These are phyloP conservation scores for Helichrysum umbraculigerum DNA, from an alignment of 129 eudicot genomes.

Conservation along the genomic window DNA sequence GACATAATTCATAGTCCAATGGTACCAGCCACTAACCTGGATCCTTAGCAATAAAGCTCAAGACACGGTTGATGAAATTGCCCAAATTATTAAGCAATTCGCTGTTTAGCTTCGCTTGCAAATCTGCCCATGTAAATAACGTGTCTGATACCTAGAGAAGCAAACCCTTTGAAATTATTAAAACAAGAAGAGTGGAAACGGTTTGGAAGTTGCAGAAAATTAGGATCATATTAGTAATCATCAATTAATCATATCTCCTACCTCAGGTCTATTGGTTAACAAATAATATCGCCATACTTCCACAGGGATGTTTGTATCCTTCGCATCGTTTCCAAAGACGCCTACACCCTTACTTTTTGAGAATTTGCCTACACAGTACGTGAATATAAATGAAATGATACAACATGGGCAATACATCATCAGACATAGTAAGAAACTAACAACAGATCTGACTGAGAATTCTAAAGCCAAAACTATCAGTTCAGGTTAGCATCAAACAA, in stretches of 20 bases:
- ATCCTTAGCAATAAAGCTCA: constrained; percentile 94
- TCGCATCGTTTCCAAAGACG: constrained; percentile 94
- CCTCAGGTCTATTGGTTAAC: constrained; percentile 94
- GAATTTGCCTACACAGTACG: constrained; percentile 51
- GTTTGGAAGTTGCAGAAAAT: neutral
- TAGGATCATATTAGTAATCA: neutral
- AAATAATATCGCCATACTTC: constrained; percentile 98
- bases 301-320: constrained; percentile 86
- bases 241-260: constrained; percentile 30
- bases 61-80: constrained; percentile 85
- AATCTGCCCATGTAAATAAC: constrained; percentile 83
- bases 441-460: neutral
- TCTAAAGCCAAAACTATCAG: constrained; percentile 8
- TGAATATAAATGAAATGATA: neutral
- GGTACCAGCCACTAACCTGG: constrained; percentile 52
- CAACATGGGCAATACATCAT: neutral
- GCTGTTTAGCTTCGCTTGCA: constrained; percentile 85
- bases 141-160: constrained; percentile 82
- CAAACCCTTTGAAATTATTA: neutral
- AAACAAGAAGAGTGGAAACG: neutral
- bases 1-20: neutral
- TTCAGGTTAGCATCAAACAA: constrained; percentile 18
- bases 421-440: neutral
- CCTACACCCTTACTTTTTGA: constrained; percentile 94
- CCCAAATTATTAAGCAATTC: constrained; percentile 86